Conservation (phyloP, 2,329 filamentous ascomycete genomes). For the Pseudogymnoascus sp. region DNA sequence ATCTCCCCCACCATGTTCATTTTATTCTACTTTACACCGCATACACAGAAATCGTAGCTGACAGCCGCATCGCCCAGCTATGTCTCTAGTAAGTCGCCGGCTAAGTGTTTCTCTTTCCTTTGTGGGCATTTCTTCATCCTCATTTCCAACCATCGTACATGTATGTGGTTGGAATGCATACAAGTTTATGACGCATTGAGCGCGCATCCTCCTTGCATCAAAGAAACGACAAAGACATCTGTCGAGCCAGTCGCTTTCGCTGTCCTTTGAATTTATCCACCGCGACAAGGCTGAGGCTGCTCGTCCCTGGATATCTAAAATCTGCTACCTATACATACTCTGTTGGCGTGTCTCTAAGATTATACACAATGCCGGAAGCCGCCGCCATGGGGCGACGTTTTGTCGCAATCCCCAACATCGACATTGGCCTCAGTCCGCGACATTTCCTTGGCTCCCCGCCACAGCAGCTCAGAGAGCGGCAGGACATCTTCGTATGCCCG, state of each 20-base stretch:
- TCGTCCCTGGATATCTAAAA: background rate
- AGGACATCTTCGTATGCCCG: constrained; percentile 15
- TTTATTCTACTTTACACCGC: background rate
- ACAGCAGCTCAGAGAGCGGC: constrained; percentile 16
- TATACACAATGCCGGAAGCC: background rate
- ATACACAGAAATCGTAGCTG: background rate
- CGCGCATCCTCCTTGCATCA: background rate
- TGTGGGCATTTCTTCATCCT: background rate
- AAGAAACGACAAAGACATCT: background rate
- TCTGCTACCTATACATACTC: background rate
- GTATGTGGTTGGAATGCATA: background rate
- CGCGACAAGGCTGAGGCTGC: background rate
- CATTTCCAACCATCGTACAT: background rate
- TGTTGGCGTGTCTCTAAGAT: background rate
- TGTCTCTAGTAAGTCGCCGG: background rate
- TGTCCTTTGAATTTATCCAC: background rate
- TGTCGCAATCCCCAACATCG: constrained; percentile 5
- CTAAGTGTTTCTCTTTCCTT: background rate
- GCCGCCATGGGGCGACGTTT: background rate
- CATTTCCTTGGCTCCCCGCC: constrained; percentile 19
- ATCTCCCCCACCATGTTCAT: background rate
- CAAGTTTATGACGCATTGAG: constrained; percentile 6
- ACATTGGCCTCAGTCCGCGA: constrained; percentile 20
- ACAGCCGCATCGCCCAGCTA: background rate
- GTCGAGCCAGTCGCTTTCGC: background rate